Evolutionary conservation across 1,284 basidiomycete genomes (phyloP).

Genomic region (Xerocomus minutiporus): DNA sequence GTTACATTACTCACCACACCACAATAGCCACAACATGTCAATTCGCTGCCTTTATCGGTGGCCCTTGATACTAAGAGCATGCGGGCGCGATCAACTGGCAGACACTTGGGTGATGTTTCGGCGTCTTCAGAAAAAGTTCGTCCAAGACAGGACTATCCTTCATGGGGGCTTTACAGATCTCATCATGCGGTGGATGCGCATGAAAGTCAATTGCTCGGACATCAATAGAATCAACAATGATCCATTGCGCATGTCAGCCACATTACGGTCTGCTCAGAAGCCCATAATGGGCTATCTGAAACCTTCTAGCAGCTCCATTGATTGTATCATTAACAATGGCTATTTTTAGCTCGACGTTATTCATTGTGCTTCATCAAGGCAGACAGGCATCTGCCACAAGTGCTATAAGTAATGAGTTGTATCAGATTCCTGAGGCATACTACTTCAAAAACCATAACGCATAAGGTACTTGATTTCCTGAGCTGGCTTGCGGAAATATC

Average conservation of each 20-base stretch:
- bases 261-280: background rate
- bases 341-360: background rate
- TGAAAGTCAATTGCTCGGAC: background rate
- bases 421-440: background rate
- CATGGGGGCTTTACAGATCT: background rate
- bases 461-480: background rate
- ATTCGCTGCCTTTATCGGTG: background rate
- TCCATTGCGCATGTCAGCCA: background rate
- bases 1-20: background rate
- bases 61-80: background rate
- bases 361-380: background rate
- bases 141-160: background rate
- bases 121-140: background rate
- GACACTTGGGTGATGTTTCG: background rate
- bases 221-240: background rate
- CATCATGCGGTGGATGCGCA: background rate
- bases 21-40: background rate
- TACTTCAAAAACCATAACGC: background rate
- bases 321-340: background rate
- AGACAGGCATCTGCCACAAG: background rate
- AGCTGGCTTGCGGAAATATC: background rate
- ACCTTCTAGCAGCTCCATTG: background rate
- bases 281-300: background rate
- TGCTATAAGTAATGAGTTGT: background rate
- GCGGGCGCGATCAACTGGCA: background rate